Evolutionary conservation across 345 rosid genomes (phyloP).

Genomic region (Salix brachista): DNA sequence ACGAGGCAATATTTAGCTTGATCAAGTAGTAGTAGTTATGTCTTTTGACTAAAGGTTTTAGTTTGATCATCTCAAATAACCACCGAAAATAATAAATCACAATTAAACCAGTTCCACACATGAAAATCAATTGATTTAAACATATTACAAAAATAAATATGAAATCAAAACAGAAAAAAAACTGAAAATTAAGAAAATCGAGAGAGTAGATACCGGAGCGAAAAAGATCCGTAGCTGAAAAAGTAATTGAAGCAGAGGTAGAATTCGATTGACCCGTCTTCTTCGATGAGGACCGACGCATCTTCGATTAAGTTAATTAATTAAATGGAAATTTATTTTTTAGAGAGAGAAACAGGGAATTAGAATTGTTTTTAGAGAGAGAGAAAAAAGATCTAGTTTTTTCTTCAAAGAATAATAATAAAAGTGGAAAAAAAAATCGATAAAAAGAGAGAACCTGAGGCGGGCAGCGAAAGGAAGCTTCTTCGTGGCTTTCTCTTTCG

Average conservation of each 20-base stretch:
- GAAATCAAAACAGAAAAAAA: neutral
- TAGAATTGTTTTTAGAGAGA: neutral
- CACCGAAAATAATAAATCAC: neutral
- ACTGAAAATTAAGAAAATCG: neutral
- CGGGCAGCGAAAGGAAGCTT: neutral
- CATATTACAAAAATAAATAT: neutral
- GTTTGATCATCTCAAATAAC: too few relatives aligned
- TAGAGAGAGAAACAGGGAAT: neutral
- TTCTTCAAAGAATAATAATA: neutral
- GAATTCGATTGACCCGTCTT: constrained; percentile 78
- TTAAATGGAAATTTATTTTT: neutral
- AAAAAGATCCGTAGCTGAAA: constrained; percentile 80
- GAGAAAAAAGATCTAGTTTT: neutral
- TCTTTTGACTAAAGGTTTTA: neutral
- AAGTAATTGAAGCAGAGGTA: constrained; percentile 40
- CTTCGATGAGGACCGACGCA: constrained; percentile 85
- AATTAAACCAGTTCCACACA: neutral
- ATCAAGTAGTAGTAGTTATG: neutral
- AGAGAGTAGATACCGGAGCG: constrained; percentile 58
- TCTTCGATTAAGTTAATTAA: constrained; percentile 30
- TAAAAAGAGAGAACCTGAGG: neutral
- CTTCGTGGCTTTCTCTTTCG: neutral
- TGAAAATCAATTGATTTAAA: neutral
- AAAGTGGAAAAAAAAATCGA: neutral
- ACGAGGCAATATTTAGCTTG: neutral